These are phyloP conservation scores for Aspergillus tanneri DNA, from an alignment of 2,329 filamentous ascomycete genomes.

Conservation along the genomic window DNA sequence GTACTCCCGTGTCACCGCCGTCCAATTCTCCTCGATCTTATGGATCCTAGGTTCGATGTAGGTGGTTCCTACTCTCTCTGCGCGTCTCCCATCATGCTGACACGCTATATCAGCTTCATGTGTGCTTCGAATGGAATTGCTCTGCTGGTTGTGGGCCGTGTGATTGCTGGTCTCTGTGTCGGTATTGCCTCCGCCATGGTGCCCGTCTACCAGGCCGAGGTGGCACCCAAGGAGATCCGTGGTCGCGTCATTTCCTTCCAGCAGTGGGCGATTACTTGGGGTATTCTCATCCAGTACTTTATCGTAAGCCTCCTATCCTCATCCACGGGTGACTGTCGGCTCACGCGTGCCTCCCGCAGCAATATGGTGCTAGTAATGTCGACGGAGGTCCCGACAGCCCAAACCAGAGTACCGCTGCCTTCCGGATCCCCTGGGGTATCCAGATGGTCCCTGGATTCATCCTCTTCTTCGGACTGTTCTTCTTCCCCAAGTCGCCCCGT, in stretches of 20 bases:
- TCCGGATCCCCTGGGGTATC: constrained; percentile 63
- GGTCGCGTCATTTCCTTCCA: constrained; percentile 67
- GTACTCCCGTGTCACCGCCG: constrained; percentile 51
- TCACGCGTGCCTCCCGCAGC: constrained; percentile 7
- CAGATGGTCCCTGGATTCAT: constrained; percentile 60
- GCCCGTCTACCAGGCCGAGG: constrained; percentile 67
- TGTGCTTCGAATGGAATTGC: constrained; percentile 62
- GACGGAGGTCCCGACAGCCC: constrained; percentile 46
- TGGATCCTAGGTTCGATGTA: constrained; percentile 39
- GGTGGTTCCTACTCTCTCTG: neutral
- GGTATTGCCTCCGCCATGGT: constrained; percentile 71
- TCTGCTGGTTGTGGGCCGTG: constrained; percentile 69
- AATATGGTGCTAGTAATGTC: constrained; percentile 46
- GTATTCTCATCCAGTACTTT: constrained; percentile 66
- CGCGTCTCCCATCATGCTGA: neutral
- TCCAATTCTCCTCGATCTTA: constrained; percentile 52
- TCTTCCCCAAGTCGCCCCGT: constrained; percentile 58
- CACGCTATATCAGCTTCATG: constrained; percentile 51
- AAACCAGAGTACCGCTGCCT: constrained; percentile 58
- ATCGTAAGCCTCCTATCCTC: constrained; percentile 38
- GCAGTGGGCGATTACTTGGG: constrained; percentile 72
- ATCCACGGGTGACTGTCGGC: constrained; percentile 21
- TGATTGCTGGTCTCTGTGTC: constrained; percentile 69
- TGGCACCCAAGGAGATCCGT: constrained; percentile 56
- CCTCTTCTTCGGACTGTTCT: constrained; percentile 54